Evolutionary conservation across 140 eudicot genomes (phyloP), one percentile per base, ranked within the genome.

Genomic region (Oenanthe javanica): DNA sequence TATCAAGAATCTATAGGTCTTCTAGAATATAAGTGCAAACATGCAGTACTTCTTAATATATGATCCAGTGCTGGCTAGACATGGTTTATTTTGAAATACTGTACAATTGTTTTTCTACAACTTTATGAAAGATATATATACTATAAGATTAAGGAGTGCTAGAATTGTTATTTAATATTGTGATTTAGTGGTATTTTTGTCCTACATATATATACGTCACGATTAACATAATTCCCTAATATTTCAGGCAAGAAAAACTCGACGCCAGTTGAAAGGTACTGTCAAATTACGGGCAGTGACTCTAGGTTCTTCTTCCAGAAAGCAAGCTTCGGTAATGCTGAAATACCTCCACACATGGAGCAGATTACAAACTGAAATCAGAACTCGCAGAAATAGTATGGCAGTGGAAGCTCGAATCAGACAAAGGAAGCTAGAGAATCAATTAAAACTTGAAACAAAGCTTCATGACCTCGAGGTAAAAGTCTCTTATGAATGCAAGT

Each of bases 371-470:
- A 77, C 88, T 8, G 89, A 90, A 81, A 86, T 95, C 81, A 87
- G 86, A 84, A 88, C 91, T 36, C 92, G 95, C 51, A 86, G 99
- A 71, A 84, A 75, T 9, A 76, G 79, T 77, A 95, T 89, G 97
- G 97, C 84, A 40, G 82, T 82, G 9, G 96, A 95, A 82, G 89
- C 88, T 18, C 93, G 88, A 75, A 88, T 88, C 77, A 95, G 76
- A 81, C 96, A 90, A 85, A 94, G 87, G 87, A 92, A 90, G 83
- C 87, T 90, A 71, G 97, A 95, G 89, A 90, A 86, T 87, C 96
- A 95, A 76, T 66, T 87, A 77, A 92, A 82, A 87, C 96, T 88
- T 13, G 99, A 95, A 79, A 92, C 97, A 49, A 92, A 88, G 85
- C 90, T 82, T 80, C 89, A 85, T 84, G 92, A 83, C 84, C 81